These are phyloP conservation scores for Cercospora citrullina DNA, from an alignment of 2,329 filamentous ascomycete genomes.

Conservation along the genomic window DNA sequence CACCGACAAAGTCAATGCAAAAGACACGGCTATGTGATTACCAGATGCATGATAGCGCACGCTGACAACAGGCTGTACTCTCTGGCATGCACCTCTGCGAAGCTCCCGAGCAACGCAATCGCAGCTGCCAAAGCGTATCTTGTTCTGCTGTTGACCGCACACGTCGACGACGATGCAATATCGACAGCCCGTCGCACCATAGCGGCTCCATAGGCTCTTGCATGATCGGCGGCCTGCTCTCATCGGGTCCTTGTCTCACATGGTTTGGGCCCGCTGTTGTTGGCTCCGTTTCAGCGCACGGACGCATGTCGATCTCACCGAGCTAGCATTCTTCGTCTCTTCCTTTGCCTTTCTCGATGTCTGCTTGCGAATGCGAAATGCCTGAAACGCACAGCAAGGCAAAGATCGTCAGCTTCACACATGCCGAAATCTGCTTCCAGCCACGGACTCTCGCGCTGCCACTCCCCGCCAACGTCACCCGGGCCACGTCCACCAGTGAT, in stretches of 20 bases:
- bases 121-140: not conserved
- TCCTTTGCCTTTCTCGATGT: not conserved
- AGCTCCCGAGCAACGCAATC: not conserved
- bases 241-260: not conserved
- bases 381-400: not conserved
- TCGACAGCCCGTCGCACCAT: not conserved
- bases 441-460: not conserved
- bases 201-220: not conserved
- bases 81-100: not conserved
- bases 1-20: not conserved
- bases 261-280: not conserved
- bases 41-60: not conserved
- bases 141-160: not conserved
- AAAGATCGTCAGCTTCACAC: not conserved
- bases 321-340: not conserved
- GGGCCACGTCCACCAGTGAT: not conserved
- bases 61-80: not conserved
- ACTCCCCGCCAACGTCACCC: not conserved
- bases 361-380: not conserved
- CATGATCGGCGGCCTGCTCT: not conserved
- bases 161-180: not conserved
- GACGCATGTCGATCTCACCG: not conserved
- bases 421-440: not conserved
- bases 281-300: not conserved
- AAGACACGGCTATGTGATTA: not conserved